Evolutionary conservation across 106 monocot genomes (phyloP), one percentile per base, ranked within the genome.

Genomic region (Acanthochlamys bracteata): DNA sequence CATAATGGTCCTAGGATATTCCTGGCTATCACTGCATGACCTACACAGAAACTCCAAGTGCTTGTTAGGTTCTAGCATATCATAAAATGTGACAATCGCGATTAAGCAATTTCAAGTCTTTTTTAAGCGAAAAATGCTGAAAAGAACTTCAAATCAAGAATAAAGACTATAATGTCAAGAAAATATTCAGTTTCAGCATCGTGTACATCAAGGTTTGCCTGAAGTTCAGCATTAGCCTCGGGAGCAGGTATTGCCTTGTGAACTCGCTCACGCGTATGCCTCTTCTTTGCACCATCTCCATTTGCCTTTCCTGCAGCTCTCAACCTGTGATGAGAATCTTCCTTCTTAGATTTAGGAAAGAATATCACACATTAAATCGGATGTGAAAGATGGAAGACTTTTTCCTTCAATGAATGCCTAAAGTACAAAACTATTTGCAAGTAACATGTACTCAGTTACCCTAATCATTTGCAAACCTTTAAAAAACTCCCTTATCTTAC

Each of bases 181-280:
- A 49, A 49, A 17, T 17, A 49, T 49, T 49, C 49, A 49, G 49
- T 49, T 49, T 49, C 20, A n/a, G 15, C 57, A 41, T 33, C 11
- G 24, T 82, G 57, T 90, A 95, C 94, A 73, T 87, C 86, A 68
- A 90, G 68, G 61, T 87, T 90, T 63, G 72, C 84, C 78, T 90
- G 94, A 20, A 90, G 74, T 65, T 95, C 94, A 23, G 86, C 94
- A 74, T 95, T 95, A 41, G 90, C 89, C 66, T 86, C 86, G 16
- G 86, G 90, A 51, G 84, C 89, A 63, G 94, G 86, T 59, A 75
- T 66, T 64, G 84, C 84, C 60, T 65, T 81, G 42, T 68, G 56
- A 66, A 71, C 42, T 45, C 90, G 68, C 15, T 84, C 84, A 63
- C 84, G 86, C 15, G 79, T 71, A 11, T 76, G 81, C 24, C 73